Base-by-base conservation (phyloP, 768 basidiomycete genomes). In the Neoboletus subvelutipes region DNA sequence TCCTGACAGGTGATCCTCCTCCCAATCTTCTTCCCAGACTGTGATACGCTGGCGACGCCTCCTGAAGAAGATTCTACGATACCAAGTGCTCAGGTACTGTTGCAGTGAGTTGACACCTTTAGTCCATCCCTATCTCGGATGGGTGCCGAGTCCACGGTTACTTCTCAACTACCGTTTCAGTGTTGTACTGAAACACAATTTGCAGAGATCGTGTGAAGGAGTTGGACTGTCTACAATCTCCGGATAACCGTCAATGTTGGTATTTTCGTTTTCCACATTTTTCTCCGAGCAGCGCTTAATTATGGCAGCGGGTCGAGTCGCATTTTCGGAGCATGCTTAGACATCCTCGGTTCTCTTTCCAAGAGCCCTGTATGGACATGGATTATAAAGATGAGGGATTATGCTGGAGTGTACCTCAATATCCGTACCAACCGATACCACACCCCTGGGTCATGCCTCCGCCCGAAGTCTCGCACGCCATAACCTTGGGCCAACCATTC, bases 401-500 rank as follows among this genome's bases (percentile, higher is more conserved):
- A 26, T 53, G 45, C 39, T 54, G 41, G 56, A 48, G 20, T 47
- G 59, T 52, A 18, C 52, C 63, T 4, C 54, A 56, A 47, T 46
- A 68, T 26, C 55, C 66, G 6, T 59, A 50, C 41, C 67, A 64
- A 31, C 28, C 50, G 12, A 48, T 57, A 26, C 68, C 53, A 17
- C 50, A 53, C 1, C 48, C 58, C 28, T 52, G 50, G n/a, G 52
- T 49, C 46, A 61, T 68, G 57, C 50, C 61, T 24, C 43, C 58
- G 5, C 60, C 58, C 31, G 63, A 60, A 47, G 50, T 57, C 36
- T 24, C 64, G n/a, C 45, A 63, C 52, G 57, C 67, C 33, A 47
- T 61, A 18, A 63, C 58, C 11, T 59, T 72, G 52, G 61, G 54
- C 3, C 68, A 73, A 41, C 55, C 65, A 1, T 45, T 72, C 13